A percentile compares a stretch with the other conserved stretches of the same genome.
Conservation (phyloP, 768 basidiomycete species). For the Suillus bovinus region DNA sequence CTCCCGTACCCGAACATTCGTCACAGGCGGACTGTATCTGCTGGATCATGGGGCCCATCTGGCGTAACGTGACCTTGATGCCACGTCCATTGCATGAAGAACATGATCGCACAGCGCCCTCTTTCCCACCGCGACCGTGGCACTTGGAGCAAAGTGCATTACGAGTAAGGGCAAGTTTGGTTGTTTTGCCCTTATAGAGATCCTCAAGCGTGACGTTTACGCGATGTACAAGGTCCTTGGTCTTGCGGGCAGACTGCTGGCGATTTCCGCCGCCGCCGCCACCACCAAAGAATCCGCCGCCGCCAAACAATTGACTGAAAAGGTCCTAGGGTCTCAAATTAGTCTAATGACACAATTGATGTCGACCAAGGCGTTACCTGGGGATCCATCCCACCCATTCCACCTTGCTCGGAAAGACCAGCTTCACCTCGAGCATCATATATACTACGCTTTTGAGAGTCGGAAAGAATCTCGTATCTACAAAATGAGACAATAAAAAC, state of each 20-base stretch:
- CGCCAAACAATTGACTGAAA: constrained; percentile 95
- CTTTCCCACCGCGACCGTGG: constrained; percentile 96
- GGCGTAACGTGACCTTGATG: constrained; percentile 86
- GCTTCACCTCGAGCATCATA: constrained; percentile 95
- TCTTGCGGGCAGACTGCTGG: constrained; percentile 80
- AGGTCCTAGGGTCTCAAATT: constrained; percentile 61
- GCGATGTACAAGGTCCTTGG: constrained; percentile 97
- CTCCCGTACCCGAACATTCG: constrained; percentile 92
- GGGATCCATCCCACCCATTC: constrained; percentile 96
- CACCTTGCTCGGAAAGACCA: constrained; percentile 81
- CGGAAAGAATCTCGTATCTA: constrained; percentile 93
- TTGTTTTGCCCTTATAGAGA: constrained; percentile 98
- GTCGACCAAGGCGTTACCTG: constrained; percentile 54
- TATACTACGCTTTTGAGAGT: constrained; percentile 73
- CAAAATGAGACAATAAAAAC: constrained; percentile 7
- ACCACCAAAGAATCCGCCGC: constrained; percentile 73
- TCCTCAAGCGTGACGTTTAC: constrained; percentile 97
- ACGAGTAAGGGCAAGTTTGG: constrained; percentile 94
- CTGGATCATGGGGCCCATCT: constrained; percentile 99
- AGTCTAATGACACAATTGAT: background rate
- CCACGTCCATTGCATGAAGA: constrained; percentile 83
- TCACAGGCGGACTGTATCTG: constrained; percentile 95
- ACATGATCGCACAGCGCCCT: constrained; percentile 88
- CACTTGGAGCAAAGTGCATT: constrained; percentile 94
- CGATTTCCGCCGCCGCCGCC: constrained; percentile 50